Base-by-base conservation (phyloP, 2,329 filamentous ascomycete species). In the Apiospora hydei region DNA sequence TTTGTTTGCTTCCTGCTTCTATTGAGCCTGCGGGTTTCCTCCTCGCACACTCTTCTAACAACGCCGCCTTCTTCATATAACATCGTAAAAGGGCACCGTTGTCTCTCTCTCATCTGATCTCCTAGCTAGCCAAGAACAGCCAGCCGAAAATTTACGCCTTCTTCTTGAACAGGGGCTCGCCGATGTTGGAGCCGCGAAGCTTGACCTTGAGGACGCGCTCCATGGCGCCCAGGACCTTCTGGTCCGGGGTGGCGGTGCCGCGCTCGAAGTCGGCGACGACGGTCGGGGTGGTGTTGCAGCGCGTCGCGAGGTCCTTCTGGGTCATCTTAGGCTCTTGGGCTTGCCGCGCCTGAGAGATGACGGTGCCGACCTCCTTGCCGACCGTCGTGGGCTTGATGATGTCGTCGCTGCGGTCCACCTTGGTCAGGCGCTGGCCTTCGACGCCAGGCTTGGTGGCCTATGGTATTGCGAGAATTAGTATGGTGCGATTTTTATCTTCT, bases 371-470 rank as follows among this genome's bases (percentile, higher is more conserved):
- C 71, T 89, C 88, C 80, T 89, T 88, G 81, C 95, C 94, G 72
- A 98, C 88, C 67, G 94, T 97, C 87, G 97, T 97, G 81, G 95
- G 95, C 87, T 98, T 98, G 85, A 98, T 92, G 85, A 98, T 98
- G 82, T 98, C 96, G 87, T 98, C 95, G 82, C 91, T 92, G 77
- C 96, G 95, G 88, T 98, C 96, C 83, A 99, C 95, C 88, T 98
- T 98, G 77, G 96, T 98, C 76, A 98, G 89, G 82, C 94, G 95
- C 86, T 99, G 96, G 78, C 96, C 96, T 85, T 98, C 96, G 76
- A 87, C 88, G 74, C 85, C 85, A 80, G 87, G 57, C 34, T 64
- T 87, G 79, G 86, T 84, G 75, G 86, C 81, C 85, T 88, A 7
- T 14, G 30, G n/a, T n/a, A 49, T n/a, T 53, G 49, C 6, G 14